Evolutionary conservation across 2,329 filamentous ascomycete genomes (phyloP).

Genomic region (Sphaerulina musiva): DNA sequence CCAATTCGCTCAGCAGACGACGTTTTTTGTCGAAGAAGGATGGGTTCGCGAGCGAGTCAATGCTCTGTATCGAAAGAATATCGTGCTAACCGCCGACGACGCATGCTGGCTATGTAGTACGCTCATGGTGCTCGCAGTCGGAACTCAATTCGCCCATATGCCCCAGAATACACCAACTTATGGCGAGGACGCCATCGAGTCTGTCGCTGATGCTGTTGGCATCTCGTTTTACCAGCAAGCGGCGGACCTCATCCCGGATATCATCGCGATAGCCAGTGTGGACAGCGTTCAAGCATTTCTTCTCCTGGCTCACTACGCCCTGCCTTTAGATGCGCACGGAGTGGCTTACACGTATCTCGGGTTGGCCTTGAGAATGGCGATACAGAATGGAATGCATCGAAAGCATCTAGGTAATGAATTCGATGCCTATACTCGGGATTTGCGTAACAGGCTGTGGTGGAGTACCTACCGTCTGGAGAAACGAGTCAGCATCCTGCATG

Average conservation of each 20-base stretch:
- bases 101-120: slow-evolving; percentile 36
- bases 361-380: slow-evolving; percentile 51
- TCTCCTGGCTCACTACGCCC: slow-evolving; percentile 50
- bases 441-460: slow-evolving; percentile 20
- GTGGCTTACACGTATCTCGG: slow-evolving; percentile 54
- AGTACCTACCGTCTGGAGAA: slow-evolving; percentile 42
- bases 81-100: slow-evolving; percentile 35
- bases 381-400: slow-evolving; percentile 56
- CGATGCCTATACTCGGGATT: slow-evolving; percentile 40
- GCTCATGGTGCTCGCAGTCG: slow-evolving; percentile 38
- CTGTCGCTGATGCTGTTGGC: slow-evolving; percentile 36
- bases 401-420: slow-evolving; percentile 37
- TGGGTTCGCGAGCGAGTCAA: slow-evolving; percentile 38
- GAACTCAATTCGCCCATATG: slow-evolving; percentile 40
- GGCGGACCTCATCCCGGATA: slow-evolving; percentile 49
- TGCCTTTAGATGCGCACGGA: slow-evolving; percentile 52
- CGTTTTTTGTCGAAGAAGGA: slow-evolving; percentile 40
- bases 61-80: slow-evolving; percentile 35
- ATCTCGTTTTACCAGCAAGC: slow-evolving; percentile 53
- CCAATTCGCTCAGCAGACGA: slow-evolving; percentile 41
- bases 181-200: slow-evolving; percentile 30
- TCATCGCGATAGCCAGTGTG: slow-evolving; percentile 51
- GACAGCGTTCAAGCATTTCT: slow-evolving; percentile 52
- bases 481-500: slow-evolving; percentile 53
- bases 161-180: slow-evolving; percentile 2